These are phyloP conservation scores for Kodamaea fungicola DNA, from an alignment of 1,139 yeast species.

Conservation along the genomic window DNA sequence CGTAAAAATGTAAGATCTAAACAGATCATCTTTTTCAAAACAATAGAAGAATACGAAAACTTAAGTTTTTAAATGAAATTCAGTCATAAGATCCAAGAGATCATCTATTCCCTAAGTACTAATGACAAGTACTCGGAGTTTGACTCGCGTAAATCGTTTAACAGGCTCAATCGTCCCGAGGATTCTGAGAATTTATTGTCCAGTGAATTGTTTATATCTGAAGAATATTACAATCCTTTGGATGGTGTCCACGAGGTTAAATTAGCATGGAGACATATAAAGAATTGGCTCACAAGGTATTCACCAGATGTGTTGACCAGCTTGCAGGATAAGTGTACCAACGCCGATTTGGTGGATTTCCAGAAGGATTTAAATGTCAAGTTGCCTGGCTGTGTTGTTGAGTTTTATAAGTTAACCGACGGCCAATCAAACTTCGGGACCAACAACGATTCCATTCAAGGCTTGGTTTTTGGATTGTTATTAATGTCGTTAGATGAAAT, in stretches of 20 bases:
- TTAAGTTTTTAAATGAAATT: slow-evolving; percentile 22
- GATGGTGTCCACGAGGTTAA: slow-evolving; percentile 59
- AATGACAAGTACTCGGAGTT: slow-evolving; percentile 69
- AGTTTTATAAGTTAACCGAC: slow-evolving; percentile 61
- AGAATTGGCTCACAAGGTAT: slow-evolving; percentile 54
- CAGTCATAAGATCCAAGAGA: slow-evolving; percentile 42
- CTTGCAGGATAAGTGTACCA: slow-evolving; percentile 61
- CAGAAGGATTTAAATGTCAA: slow-evolving; percentile 58
- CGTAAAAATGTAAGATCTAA: too few relatives aligned
- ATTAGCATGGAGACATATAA: slow-evolving; percentile 70
- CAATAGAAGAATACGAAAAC: not conserved
- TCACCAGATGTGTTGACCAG: slow-evolving; percentile 56
- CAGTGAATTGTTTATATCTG: slow-evolving; percentile 15
- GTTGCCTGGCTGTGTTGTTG: slow-evolving; percentile 59
- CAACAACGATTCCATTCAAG: slow-evolving; percentile 49
- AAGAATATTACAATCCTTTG: slow-evolving; percentile 9
- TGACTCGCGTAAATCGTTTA: slow-evolving; percentile 49
- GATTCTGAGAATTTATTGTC: slow-evolving; percentile 26
- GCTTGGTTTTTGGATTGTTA: slow-evolving; percentile 61
- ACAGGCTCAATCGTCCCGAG: slow-evolving; percentile 43
- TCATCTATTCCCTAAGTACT: slow-evolving; percentile 62
- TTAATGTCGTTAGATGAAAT: slow-evolving; percentile 65
- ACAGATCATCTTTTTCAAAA: not conserved
- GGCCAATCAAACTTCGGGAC: slow-evolving; percentile 58
- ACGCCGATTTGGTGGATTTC: slow-evolving; percentile 57